A percentile compares a stretch with the other conserved stretches of the same genome.
These are phyloP conservation scores for Infundibulicybe gibba DNA, from an alignment of 768 basidiomycete genomes.

Conservation along the genomic window DNA sequence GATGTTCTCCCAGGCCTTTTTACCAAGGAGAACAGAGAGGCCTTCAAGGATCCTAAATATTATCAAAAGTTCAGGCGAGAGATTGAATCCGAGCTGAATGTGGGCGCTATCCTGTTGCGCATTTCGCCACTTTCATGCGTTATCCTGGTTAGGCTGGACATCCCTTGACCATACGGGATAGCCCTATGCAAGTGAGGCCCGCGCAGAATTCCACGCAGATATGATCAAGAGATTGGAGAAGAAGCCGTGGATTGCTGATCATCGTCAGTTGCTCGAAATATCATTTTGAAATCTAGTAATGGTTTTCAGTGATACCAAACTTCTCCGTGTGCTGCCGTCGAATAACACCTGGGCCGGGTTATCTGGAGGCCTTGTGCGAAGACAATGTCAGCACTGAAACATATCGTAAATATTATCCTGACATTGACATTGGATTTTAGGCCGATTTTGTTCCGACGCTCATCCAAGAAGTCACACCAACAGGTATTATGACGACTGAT, in stretches of 20 bases:
- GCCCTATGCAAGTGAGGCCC: slow-evolving; percentile 31
- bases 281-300: not conserved
- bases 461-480: slow-evolving; percentile 49
- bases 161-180: slow-evolving; percentile 36
- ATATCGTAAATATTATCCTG: not conserved
- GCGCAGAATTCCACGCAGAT: slow-evolving; percentile 31
- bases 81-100: slow-evolving; percentile 49
- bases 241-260: slow-evolving; percentile 59
- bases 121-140: not conserved
- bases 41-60: slow-evolving; percentile 43
- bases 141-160: slow-evolving; percentile 27
- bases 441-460: slow-evolving; percentile 48
- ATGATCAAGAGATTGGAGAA: slow-evolving; percentile 50
- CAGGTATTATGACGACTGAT: slow-evolving; percentile 54
- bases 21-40: slow-evolving; percentile 45
- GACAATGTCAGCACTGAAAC: slow-evolving; percentile 42
- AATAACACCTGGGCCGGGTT: slow-evolving; percentile 67
- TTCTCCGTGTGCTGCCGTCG: slow-evolving; percentile 59
- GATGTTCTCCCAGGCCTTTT: slow-evolving; percentile 33
- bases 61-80: slow-evolving; percentile 46
- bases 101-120: slow-evolving; percentile 15
- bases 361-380: slow-evolving; percentile 60
- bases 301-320: slow-evolving; percentile 47
- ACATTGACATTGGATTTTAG: slow-evolving; percentile 18
- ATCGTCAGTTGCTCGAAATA: slow-evolving; percentile 27